Percentiles rank a stretch among this genome's conserved stretches.
phyloP scores from a whole-genome alignment of 73 alveolate species.

The Uronychia binucleata region DNA sequence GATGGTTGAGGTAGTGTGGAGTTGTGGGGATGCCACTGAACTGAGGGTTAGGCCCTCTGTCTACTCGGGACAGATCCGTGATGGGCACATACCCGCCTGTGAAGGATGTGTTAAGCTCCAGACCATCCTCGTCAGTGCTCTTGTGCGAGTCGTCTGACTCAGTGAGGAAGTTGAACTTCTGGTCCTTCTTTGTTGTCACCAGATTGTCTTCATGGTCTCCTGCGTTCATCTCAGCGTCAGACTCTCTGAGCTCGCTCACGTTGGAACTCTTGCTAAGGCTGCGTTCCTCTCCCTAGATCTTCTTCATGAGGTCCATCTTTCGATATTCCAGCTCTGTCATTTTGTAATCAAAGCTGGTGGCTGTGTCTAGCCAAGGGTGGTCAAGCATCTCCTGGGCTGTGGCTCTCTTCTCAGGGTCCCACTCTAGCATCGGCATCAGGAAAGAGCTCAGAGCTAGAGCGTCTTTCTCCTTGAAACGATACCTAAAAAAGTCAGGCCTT shows the following conservation, averaged over 20 bases:
- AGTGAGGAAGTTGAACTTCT: not conserved
- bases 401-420: slow-evolving; percentile 83
- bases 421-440: slow-evolving; percentile 73
- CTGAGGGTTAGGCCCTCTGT: slow-evolving; percentile 39
- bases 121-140: slow-evolving; percentile 30
- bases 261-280: not conserved
- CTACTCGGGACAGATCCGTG: slow-evolving; percentile 37
- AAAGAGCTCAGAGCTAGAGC: slow-evolving; percentile 70
- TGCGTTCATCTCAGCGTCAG: slow-evolving; percentile 38
- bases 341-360: slow-evolving; percentile 46
- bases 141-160: slow-evolving; percentile 2
- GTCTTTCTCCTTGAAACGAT: slow-evolving; percentile 72
- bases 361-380: slow-evolving; percentile 84
- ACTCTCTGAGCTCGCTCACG: slow-evolving; percentile 56
- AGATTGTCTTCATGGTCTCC: slow-evolving; percentile 45
- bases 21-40: slow-evolving; percentile 20
- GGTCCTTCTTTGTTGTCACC: not conserved
- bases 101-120: slow-evolving; percentile 35
- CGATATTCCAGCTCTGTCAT: slow-evolving; percentile 63
- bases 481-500: slow-evolving; percentile 50
- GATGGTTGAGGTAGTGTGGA: too few species aligned
- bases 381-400: slow-evolving; percentile 74
- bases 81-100: slow-evolving; percentile 57
- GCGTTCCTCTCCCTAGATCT: slow-evolving; percentile 52
- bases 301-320: slow-evolving; percentile 42